A percentile compares a stretch with the other conserved stretches of the same genome.
These are phyloP conservation scores for Podaxis mareebaensis DNA, from an alignment of 768 basidiomycete genomes.

Conservation along the genomic window DNA sequence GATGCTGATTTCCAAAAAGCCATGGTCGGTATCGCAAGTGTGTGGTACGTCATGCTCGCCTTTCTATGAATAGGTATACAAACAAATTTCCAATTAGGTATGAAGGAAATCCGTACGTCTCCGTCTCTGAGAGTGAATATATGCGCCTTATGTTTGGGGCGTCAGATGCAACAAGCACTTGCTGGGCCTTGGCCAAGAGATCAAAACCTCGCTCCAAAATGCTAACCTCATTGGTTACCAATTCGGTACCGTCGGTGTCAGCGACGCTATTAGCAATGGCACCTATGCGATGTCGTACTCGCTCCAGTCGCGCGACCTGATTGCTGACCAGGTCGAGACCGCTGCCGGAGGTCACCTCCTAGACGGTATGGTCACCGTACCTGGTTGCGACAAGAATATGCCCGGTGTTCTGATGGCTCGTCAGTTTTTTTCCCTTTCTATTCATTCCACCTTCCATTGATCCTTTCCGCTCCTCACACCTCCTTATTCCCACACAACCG, in stretches of 20 bases:
- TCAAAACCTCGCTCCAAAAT: conserved; percentile 77
- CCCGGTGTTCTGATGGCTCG: conserved; percentile 98
- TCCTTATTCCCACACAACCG: conserved; percentile 20
- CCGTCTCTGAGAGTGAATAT: conserved; percentile 3
- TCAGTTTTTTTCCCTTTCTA: conserved; percentile 40
- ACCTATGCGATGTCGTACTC: conserved; percentile 93
- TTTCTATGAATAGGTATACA: conserved; percentile 13
- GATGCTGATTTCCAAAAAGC: conserved; percentile 91
- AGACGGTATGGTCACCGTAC: conserved; percentile 96
- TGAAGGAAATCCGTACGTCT: conserved; percentile 95
- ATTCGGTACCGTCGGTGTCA: conserved; percentile 96
- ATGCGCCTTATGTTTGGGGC: conserved; percentile 48
- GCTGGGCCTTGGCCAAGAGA: conserved; percentile 81
- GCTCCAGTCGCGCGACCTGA: conserved; percentile 96
- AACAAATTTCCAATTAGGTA: conserved; percentile 63
- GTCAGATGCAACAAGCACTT: conserved; percentile 96
- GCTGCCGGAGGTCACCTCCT: conserved; percentile 97
- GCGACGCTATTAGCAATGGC: conserved; percentile 99
- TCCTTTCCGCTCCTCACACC: conserved; percentile 6
- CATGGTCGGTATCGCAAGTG: conserved; percentile 96
- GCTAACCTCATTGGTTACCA: conserved; percentile 89
- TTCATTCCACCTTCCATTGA: neutral
- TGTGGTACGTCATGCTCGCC: conserved; percentile 66
- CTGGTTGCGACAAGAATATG: conserved; percentile 99
- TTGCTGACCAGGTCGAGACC: conserved; percentile 96